These are phyloP conservation scores for Zygotorulaspora danielsina DNA, from an alignment of 805 yeast species.

Conservation along the genomic window DNA sequence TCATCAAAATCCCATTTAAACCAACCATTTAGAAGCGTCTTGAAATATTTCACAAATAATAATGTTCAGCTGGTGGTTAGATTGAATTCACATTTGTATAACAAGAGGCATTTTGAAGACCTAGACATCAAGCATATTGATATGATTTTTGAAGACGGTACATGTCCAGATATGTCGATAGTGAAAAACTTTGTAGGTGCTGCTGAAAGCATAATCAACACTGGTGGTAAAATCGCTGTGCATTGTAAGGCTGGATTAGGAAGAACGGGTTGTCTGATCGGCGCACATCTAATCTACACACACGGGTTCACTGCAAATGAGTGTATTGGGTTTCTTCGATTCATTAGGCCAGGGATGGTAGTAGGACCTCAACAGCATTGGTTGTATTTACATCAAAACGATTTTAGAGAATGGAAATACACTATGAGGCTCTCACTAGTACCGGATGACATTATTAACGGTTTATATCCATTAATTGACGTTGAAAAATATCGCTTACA, in stretches of 20 bases:
- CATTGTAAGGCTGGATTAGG: slow-evolving; percentile 99
- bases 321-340: slow-evolving; percentile 93
- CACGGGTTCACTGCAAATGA: slow-evolving; percentile 97
- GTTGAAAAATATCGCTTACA: slow-evolving; percentile 59
- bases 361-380: slow-evolving; percentile 99
- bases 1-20: slow-evolving; percentile 40
- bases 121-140: slow-evolving; percentile 86
- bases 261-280: slow-evolving; percentile 95
- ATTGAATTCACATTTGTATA: slow-evolving; percentile 86
- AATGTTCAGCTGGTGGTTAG: slow-evolving; percentile 88
- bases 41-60: slow-evolving; percentile 66
- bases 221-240: slow-evolving; percentile 94
- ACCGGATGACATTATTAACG: slow-evolving; percentile 65
- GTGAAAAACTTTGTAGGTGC: slow-evolving; percentile 93
- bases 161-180: slow-evolving; percentile 92
- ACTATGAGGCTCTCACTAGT: slow-evolving; percentile 76
- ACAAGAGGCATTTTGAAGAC: slow-evolving; percentile 74
- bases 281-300: slow-evolving; percentile 93
- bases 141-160: slow-evolving; percentile 96
- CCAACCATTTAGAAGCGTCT: slow-evolving; percentile 76
- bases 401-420: slow-evolving; percentile 92
- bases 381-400: slow-evolving; percentile 93
- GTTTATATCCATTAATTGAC: slow-evolving; percentile 56
- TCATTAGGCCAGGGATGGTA: slow-evolving; percentile 99
- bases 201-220: slow-evolving; percentile 78